Percentiles rank a stretch among this genome's conserved stretches.
These are phyloP conservation scores for Phytophthora palmivora DNA, from an alignment of 352 stramenopile species.

Conservation along the genomic window DNA sequence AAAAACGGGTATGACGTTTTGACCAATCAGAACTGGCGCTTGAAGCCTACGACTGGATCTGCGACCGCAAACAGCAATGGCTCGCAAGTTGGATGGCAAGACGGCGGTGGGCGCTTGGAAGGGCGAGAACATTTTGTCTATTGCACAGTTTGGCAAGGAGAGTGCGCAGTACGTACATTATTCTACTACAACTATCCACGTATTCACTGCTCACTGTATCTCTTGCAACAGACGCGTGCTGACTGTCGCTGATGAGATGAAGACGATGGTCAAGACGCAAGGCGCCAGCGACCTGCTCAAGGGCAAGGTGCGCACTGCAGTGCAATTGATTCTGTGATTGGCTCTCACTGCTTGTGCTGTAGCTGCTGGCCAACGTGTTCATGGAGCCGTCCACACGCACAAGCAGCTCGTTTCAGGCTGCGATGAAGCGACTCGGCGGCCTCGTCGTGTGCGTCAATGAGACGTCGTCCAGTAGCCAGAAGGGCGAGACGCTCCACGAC, in stretches of 20 bases:
- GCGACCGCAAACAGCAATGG: constrained; percentile 14
- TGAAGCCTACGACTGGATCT: constrained; percentile 20
- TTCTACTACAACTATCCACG: neutral
- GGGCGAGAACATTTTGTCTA: constrained; percentile 80
- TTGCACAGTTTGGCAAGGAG: constrained; percentile 78
- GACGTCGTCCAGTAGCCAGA: constrained; percentile 95
- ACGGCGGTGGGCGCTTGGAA: constrained; percentile 63
- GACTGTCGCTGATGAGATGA: constrained; percentile 84
- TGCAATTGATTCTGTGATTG: neutral
- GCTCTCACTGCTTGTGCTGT: constrained; percentile 11
- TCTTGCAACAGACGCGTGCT: constrained; percentile 60
- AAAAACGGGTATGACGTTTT: too few relatives aligned
- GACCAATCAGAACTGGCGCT: too few relatives aligned
- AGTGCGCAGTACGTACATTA: constrained; percentile 66
- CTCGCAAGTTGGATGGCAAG: constrained; percentile 62
- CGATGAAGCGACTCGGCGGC: constrained; percentile 97
- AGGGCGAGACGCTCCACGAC: constrained; percentile 98
- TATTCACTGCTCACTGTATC: constrained; percentile 4
- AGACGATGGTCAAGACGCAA: constrained; percentile 77
- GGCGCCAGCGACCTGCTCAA: constrained; percentile 82
- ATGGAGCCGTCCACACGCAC: constrained; percentile 99
- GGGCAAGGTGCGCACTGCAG: constrained; percentile 62
- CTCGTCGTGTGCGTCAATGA: constrained; percentile 95
- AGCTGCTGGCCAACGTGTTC: constrained; percentile 97
- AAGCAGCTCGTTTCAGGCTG: constrained; percentile 97